Evolutionary conservation across 2,329 filamentous ascomycete genomes (phyloP).

Genomic region (Herpotrichia juniperi): DNA sequence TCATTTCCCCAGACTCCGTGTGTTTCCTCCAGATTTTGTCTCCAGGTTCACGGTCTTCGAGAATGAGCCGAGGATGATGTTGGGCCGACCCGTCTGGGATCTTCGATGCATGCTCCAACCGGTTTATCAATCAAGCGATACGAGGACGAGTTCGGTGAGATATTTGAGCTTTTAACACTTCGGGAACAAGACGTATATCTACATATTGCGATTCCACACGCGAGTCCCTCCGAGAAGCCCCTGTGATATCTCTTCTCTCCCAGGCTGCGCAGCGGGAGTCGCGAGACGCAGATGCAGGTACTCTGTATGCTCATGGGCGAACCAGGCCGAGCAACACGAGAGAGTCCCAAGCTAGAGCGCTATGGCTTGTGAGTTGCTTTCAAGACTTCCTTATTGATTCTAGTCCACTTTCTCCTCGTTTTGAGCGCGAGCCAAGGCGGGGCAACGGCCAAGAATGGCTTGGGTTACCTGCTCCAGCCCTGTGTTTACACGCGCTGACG

Average conservation of each 20-base stretch:
- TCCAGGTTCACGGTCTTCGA: background rate
- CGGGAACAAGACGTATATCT: background rate
- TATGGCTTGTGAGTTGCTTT: conserved; percentile 20
- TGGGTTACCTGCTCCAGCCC: conserved; percentile 14
- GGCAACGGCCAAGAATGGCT: conserved; percentile 25
- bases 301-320: conserved; percentile 3
- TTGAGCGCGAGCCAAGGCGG: conserved; percentile 19
- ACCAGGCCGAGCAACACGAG: background rate
- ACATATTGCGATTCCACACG: background rate
- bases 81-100: conserved; percentile 1
- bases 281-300: conserved; percentile 14
- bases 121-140: background rate
- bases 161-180: background rate
- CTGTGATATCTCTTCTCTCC: background rate
- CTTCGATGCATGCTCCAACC: background rate
- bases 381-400: conserved; percentile 14
- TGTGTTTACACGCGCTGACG: background rate
- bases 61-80: background rate
- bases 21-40: conserved; percentile 2
- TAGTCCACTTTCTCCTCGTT: background rate
- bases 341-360: conserved; percentile 8
- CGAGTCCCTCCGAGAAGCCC: background rate
- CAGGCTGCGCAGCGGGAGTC: background rate
- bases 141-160: background rate
- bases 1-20: background rate